phyloP scores from a whole-genome alignment of 192 early-diverging fungal genomes.

The Podila clonocystis region DNA sequence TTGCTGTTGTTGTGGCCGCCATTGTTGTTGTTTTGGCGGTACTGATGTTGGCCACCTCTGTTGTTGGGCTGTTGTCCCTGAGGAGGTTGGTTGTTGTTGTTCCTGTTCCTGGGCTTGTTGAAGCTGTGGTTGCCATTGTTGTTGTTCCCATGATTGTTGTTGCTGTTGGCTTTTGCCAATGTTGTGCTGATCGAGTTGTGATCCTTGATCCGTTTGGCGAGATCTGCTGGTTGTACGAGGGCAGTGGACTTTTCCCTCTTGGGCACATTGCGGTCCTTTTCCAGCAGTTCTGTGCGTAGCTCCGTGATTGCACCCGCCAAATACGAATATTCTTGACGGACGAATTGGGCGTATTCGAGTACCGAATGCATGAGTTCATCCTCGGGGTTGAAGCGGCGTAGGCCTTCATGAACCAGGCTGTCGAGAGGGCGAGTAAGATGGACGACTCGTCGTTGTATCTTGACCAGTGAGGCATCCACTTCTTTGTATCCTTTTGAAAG shows the following conservation, averaged over 20 bases:
- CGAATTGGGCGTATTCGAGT: too few relatives aligned
- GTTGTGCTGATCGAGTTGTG: not conserved
- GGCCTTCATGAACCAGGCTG: conserved; percentile 3
- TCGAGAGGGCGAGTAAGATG: conserved; percentile 22
- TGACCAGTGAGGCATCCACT: conserved; percentile 11
- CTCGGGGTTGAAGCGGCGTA: not conserved
- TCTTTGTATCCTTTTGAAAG: not conserved
- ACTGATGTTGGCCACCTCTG: not conserved
- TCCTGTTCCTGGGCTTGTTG: not conserved
- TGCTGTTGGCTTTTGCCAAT: not conserved
- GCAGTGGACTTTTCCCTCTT: too few relatives aligned
- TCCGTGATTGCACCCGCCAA: too few relatives aligned
- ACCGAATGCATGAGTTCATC: not conserved
- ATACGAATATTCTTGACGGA: too few relatives aligned
- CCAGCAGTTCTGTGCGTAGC: too few relatives aligned
- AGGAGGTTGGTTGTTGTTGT: not conserved
- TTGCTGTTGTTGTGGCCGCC: not conserved
- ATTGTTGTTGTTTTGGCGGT: not conserved
- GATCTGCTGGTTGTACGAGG: not conserved
- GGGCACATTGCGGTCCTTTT: too few relatives aligned
- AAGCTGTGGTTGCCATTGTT: not conserved
- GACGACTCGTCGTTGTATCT: conserved; percentile 12
- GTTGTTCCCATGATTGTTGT: conserved; percentile 3
- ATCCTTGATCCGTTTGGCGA: not conserved
- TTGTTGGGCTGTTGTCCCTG: too few relatives aligned